Base-by-base conservation (phyloP, 1,284 basidiomycete species). In the Clitocybe nebularis region DNA sequence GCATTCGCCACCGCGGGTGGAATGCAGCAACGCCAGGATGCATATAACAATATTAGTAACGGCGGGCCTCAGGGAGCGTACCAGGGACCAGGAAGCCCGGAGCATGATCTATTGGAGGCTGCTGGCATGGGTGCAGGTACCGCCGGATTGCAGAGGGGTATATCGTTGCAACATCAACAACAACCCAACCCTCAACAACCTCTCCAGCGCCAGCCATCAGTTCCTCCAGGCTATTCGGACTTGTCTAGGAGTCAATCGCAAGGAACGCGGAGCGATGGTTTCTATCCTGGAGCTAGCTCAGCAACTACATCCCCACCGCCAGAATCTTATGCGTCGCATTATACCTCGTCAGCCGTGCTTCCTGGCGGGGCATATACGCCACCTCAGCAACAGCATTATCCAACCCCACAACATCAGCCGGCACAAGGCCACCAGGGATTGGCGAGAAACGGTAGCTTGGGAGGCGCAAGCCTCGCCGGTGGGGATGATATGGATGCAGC, bases 1-100 rank as follows among this genome's bases (percentile, higher is more conserved):
- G 74, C 74, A 3, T 76, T 78, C 46, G 67, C 67, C 1, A 67
- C 49, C 5, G 61, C 65, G 6, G 50, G 47, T 2, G 45, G 29
- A 8, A 32, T 46, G n/a, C 47, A 52, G 13, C 33, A 46, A 37
- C 16, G 40, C 10, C 41, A 46, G 7, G 23, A 34, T 8, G 17
- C n/a, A 13, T 37, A 45, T 6, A 42, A 41, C 25, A 45, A 45
- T 22, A 3, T 29, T 11, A 24, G 36, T 9, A 21, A 16, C 11
- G 14, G 23, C 10, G 36, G 26, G 11, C 22, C n/a, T n/a, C n/a
- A n/a, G n/a, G n/a, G n/a, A n/a, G n/a, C n/a, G n/a, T n/a, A n/a
- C n/a, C n/a, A n/a, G n/a, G 19, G 23, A 9, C 6, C 16, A 20
- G 46, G 44, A 4, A 44, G 57, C 2, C 54, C 65, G 14, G 63